Evolutionary conservation across 2,329 filamentous ascomycete genomes (phyloP), one percentile per base, ranked within the genome.

Genomic region (Colletotrichum sp.): DNA sequence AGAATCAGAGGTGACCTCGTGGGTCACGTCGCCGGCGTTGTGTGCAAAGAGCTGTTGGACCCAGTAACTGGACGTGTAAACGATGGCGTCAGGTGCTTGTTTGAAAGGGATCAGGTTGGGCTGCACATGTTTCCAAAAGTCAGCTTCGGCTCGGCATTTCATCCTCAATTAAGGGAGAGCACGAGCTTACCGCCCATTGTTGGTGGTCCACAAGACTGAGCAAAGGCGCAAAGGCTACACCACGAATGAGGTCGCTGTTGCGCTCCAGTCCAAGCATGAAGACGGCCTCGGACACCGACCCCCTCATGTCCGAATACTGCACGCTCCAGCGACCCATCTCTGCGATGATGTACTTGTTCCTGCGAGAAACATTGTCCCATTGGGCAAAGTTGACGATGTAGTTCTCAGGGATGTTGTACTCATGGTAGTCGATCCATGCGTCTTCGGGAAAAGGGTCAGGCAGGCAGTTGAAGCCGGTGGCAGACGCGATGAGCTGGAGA

Each of bases 101-200:
- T 49, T 49, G 44, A 49, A 21, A 1, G n/a, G 44, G n/a, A 49
- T 49, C n/a, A 49, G 6, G 44, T 49, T 49, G 44, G 44, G 44
- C 44, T 49, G 10, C 44, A 49, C n/a, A 1, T n/a, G 12, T 21
- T 49, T 49, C 10, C 44, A 49, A 7, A 49, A 7, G 10, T 49
- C 6, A 49, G 44, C 6, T 49, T 7, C 4, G 10, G 44, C n/a
- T 49, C 2, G 4, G 1, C 10, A 0, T 49, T 4, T 49, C 2
- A 13, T 6, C 3, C 0, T n/a, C 3, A 49, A 49, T 7, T 1
- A 49, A 21, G 6, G 1, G 10, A 49, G 10, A 1, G 4, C 6
- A 3, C 4, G 6, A 49, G 3, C 44, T 49, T 49, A 49, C 44
- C 44, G 44, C 44, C 44, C 44, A 49, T 21, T 49, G n/a, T 7